Evolutionary conservation across 805 yeast genomes (phyloP).

Genomic region (Ogataea kodamae): DNA sequence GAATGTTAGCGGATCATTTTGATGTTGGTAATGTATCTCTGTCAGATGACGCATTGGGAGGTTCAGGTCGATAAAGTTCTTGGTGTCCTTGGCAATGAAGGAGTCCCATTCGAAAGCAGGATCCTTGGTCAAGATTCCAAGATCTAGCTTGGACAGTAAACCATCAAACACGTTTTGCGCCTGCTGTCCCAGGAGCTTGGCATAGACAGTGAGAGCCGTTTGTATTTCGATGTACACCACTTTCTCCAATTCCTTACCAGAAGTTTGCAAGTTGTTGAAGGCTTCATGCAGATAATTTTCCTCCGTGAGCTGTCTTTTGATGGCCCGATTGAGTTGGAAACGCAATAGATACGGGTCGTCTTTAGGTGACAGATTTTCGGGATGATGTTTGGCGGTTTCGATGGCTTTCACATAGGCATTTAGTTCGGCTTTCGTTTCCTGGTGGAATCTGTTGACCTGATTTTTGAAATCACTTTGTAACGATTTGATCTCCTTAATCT

Average conservation of each 20-base stretch:
- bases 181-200: conserved; percentile 67
- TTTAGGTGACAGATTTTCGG: conserved; percentile 44
- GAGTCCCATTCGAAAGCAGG: conserved; percentile 87
- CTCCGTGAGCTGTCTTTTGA: conserved; percentile 73
- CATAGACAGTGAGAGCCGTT: conserved; percentile 69
- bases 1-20: conserved; percentile 62
- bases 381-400: conserved; percentile 54
- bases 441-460: conserved; percentile 64
- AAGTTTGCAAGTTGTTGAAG: conserved; percentile 75
- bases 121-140: conserved; percentile 71
- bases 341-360: conserved; percentile 83
- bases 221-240: conserved; percentile 87
- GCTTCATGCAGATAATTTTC: conserved; percentile 90
- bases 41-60: conserved; percentile 58
- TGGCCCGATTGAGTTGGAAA: conserved; percentile 66
- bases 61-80: conserved; percentile 60
- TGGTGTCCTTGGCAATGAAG: conserved; percentile 64
- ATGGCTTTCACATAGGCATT: conserved; percentile 55
- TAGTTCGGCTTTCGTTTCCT: conserved; percentile 57
- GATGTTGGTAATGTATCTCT: conserved; percentile 64
- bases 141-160: conserved; percentile 60
- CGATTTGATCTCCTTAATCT: conserved; percentile 82
- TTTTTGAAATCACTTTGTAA: conserved; percentile 83
- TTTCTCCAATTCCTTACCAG: conserved; percentile 85
- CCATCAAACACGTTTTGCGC: conserved; percentile 67